These are phyloP conservation scores for Rickenella mellea DNA, from an alignment of 768 basidiomycete species.

Conservation along the genomic window DNA sequence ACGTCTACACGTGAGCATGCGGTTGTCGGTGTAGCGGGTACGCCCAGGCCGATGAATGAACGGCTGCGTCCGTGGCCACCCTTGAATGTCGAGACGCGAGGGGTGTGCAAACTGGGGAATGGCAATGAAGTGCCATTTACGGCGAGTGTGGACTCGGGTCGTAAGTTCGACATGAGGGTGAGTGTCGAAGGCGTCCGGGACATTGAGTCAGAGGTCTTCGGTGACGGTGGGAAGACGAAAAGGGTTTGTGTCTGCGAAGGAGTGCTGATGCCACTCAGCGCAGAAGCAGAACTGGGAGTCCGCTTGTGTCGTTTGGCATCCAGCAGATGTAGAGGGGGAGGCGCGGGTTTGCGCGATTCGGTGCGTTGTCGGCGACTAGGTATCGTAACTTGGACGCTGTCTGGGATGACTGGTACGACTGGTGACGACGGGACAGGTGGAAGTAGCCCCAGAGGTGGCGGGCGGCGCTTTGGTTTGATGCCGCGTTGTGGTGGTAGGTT, in stretches of 20 bases:
- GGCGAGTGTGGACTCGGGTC: too few species aligned
- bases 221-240: constrained; percentile 82
- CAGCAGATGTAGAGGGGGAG: constrained; percentile 47
- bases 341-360: constrained; percentile 43
- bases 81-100: constrained; percentile 61
- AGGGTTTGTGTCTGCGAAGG: constrained; percentile 82
- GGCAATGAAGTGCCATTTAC: constrained; percentile 32
- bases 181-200: constrained; percentile 56
- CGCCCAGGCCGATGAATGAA: constrained; percentile 65
- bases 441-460: constrained; percentile 49
- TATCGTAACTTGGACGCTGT: constrained; percentile 9
- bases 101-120: constrained; percentile 54
- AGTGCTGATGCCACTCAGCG: constrained; percentile 5
- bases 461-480: constrained; percentile 47
- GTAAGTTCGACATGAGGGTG: constrained; percentile 74
- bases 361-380: constrained; percentile 34
- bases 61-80: constrained; percentile 50
- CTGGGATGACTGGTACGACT: constrained; percentile 39
- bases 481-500: constrained; percentile 44
- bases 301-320: constrained; percentile 13
- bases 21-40: constrained; percentile 66
- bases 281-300: constrained; percentile 3
- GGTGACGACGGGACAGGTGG: constrained; percentile 72
- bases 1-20: constrained; percentile 80
- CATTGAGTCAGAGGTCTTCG: too few species aligned